Evolutionary conservation across 1,139 yeast genomes (phyloP), one percentile per base, ranked within the genome.

Genomic region (Scheffersomyces lignicola): DNA sequence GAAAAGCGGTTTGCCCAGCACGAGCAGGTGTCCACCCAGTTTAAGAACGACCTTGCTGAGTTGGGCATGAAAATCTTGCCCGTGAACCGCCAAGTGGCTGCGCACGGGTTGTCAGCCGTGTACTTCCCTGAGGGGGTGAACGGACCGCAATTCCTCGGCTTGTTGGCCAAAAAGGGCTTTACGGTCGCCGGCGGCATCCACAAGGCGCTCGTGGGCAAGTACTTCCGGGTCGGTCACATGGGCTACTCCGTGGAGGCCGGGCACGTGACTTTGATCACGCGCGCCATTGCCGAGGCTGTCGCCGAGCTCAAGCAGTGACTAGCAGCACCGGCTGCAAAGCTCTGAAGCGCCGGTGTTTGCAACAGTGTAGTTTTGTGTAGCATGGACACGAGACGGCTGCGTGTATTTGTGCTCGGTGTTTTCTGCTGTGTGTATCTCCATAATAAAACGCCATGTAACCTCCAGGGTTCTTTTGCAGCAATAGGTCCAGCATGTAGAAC

Each of bases 151-250:
- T 71, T 88, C 37, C 65, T 69, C 43, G 63, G 62, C 26, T 58
- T 60, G 38, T 64, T 87, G 51, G 79, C 82, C 43, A 60, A 71
- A 37, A 77, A 79, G 52, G 86, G 90, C n/a, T 78, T 85, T 53
- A 80, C 83, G 20, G 76, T 90, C 36, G 96, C 97, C 32, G 95
- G 95, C 35, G 97, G 97, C 42, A 82, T 90, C 48, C 94, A 86
- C 66, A 83, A 80, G 62, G 87, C 80, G 15, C 79, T 88, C 51
- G 83, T 80, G 32, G 77, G 85, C 39, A 82, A 83, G 59, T 89
- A 89, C 67, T 87, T 90, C 69, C 80, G 97, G 64, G 81, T 90
- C 41, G 97, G 97, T 21, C 97, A 90, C 65, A 90, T 90, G 97
- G 97, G 97, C 23, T 54, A 56, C 49, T 69, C 76, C 7, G 62